Percentiles rank a stretch among this genome's conserved stretches.
These are phyloP conservation scores for Auriculariales sp. DNA, from an alignment of 768 basidiomycete genomes.

Conservation along the genomic window DNA sequence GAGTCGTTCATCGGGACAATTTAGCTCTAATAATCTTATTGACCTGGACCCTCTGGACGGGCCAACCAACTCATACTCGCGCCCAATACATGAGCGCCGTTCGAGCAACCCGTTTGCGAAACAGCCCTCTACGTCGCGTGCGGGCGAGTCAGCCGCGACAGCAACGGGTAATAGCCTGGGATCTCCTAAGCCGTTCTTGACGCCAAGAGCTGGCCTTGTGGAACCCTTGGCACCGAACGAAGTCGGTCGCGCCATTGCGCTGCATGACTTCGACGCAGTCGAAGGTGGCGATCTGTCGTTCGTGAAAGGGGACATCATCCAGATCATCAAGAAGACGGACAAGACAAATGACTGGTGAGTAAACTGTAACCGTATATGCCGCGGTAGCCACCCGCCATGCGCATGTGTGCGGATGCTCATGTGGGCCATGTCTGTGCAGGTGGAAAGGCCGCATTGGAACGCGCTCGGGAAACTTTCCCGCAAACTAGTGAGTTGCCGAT, in stretches of 20 bases:
- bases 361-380: neutral
- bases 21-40: neutral
- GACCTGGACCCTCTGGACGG: conserved; percentile 14
- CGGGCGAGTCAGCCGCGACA: conserved; percentile 4
- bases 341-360: conserved; percentile 62
- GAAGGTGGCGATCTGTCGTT: conserved; percentile 71
- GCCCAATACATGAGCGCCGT: conserved; percentile 13
- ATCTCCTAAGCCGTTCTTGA: conserved; percentile 19
- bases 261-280: conserved; percentile 59
- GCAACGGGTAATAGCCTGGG: neutral
- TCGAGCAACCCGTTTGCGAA: conserved; percentile 15
- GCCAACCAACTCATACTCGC: conserved; percentile 22
- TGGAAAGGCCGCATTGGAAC: conserved; percentile 61
- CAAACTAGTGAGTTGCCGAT: conserved; percentile 13
- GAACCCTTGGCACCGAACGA: conserved; percentile 36
- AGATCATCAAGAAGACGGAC: conserved; percentile 50
- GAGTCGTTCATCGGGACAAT: too few species aligned
- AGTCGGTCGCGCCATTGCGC: conserved; percentile 56
- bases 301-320: conserved; percentile 60
- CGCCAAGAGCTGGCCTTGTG: conserved; percentile 34
- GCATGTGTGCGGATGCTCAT: neutral
- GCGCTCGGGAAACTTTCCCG: conserved; percentile 59
- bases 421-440: conserved; percentile 23
- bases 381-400: too few species aligned
- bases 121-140: neutral